Base-by-base conservation (phyloP, 2,329 filamentous ascomycete genomes). In the Purpureocillium takamizusanense region DNA sequence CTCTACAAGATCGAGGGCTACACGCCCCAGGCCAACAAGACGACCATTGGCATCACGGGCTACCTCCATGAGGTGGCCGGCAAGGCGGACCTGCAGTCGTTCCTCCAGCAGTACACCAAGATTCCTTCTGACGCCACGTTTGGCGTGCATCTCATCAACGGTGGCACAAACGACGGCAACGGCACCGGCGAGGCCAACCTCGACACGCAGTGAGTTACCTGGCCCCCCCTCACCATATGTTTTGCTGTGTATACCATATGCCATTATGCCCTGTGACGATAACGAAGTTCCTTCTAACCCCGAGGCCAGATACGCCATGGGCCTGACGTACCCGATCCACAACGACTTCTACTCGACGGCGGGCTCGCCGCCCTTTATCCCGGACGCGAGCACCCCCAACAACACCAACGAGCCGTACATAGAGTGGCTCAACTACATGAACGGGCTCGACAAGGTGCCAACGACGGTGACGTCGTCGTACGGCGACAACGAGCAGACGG, bases 351-450 rank as follows among this genome's bases (percentile, higher is more conserved):
- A 38, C 38, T 43, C 13, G 41, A 38, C 31, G 38, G 41, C 3
- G 17, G n/a, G 17, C 29, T 38, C 2, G 21, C 21, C 21, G 21
- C 41, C 41, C 2, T 43, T 43, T 32, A 23, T 18, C 2, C 34
- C 31, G 12, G 37, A 38, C 23, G 23, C 43, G 16, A 36, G 48
- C 33, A 41, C 46, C 12, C 52, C 51, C 8, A 46, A 61, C 46
- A 70, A 78, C n/a, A 25, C 35, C 25, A 81, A 83, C 54, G 80
- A 83, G 60, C 79, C 79, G 1, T 85, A 81, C 54, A 64, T 83
- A 1, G 72, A 72, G n/a, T 82, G 77, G 56, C 66, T 82, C 9
- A 66, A 74, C 40, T 74, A 74, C 53, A 58, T 83, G 3, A 62
- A 81, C 2, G 57, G 66, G 7, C 66, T 74, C 35, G 52, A 61